These are phyloP conservation scores for Trichoderma sp. DNA, from an alignment of 2,329 filamentous ascomycete genomes.

Conservation along the genomic window DNA sequence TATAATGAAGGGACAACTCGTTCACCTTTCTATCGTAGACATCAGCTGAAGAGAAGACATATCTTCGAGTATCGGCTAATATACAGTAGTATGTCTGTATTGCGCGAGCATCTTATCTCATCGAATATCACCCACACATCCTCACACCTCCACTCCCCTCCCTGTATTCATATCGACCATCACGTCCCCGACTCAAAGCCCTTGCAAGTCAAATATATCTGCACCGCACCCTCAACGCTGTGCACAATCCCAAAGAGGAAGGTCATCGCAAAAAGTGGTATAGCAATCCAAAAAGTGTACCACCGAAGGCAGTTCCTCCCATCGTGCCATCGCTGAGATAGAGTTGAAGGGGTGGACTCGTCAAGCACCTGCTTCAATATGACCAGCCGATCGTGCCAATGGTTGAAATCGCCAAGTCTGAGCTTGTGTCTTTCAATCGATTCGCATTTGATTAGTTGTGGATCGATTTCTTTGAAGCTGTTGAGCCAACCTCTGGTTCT, in stretches of 20 bases:
- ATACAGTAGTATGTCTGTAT: not conserved
- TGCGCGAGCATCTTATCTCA: no score
- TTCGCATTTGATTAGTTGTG: slow-evolving; percentile 35
- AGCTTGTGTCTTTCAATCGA: slow-evolving; percentile 36
- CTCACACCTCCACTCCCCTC: no score
- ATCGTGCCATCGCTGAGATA: slow-evolving; percentile 50
- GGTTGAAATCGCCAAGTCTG: slow-evolving; percentile 39
- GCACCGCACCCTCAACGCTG: slow-evolving; percentile 43
- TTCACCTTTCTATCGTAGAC: no score
- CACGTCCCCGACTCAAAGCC: not conserved
- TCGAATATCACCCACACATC: no score
- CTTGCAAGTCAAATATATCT: slow-evolving; percentile 13
- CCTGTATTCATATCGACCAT: no score
- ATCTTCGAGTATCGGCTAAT: no score
- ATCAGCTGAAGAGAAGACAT: no score
- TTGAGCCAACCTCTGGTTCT: slow-evolving; percentile 34
- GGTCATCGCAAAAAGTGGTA: slow-evolving; percentile 39
- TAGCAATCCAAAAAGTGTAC: slow-evolving; percentile 50
- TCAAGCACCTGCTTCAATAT: slow-evolving; percentile 48
- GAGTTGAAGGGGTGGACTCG: slow-evolving; percentile 40
- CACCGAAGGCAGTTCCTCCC: slow-evolving; percentile 47
- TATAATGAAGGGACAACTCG: no score
- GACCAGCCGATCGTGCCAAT: slow-evolving; percentile 49
- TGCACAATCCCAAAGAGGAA: slow-evolving; percentile 47
- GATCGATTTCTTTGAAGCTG: slow-evolving; percentile 34